Evolutionary conservation across 2,329 filamentous ascomycete genomes (phyloP).

Genomic region (Fusarium bactridioides): DNA sequence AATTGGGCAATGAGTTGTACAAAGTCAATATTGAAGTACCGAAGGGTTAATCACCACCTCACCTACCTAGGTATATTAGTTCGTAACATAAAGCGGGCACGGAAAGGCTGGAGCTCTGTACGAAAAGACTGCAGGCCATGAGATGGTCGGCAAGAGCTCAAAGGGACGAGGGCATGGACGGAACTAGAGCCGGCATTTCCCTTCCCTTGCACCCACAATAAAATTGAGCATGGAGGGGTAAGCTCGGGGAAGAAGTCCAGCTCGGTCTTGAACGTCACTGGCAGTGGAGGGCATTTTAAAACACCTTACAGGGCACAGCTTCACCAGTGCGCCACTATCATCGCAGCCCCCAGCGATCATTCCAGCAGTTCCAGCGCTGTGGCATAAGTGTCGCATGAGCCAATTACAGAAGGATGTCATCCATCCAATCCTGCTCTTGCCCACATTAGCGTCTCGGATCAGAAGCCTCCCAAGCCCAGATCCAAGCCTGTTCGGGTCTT

Average conservation of each 20-base stretch:
- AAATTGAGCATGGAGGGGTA: slow-evolving; percentile 20
- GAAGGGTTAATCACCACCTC: not conserved
- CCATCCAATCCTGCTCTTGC: slow-evolving; percentile 15
- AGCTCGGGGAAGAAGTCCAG: not conserved
- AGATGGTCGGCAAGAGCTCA: not conserved
- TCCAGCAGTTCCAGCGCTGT: slow-evolving; percentile 26
- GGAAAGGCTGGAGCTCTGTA: not conserved
- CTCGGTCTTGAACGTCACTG: slow-evolving; percentile 20
- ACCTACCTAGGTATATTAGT: too few relatives aligned
- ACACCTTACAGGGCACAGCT: slow-evolving; percentile 13
- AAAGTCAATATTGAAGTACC: slow-evolving; percentile 3
- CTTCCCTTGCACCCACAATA: slow-evolving; percentile 1
- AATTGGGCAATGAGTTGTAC: slow-evolving; percentile 6
- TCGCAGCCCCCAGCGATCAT: slow-evolving; percentile 2
- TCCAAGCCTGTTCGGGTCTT: slow-evolving; percentile 23
- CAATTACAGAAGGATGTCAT: slow-evolving; percentile 31
- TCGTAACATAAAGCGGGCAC: slow-evolving; percentile 6
- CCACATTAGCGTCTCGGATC: slow-evolving; percentile 37
- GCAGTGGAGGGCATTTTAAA: not conserved
- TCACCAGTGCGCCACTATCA: slow-evolving; percentile 7
- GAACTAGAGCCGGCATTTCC: slow-evolving; percentile 25
- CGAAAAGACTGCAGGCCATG: not conserved
- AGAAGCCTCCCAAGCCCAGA: slow-evolving; percentile 24
- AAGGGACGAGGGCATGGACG: not conserved
- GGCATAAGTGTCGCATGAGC: slow-evolving; percentile 18